Percentiles rank a stretch among this genome's conserved stretches.
phyloP scores from a whole-genome alignment of 805 yeast genomes.

The Pichia sporocuriosa region DNA sequence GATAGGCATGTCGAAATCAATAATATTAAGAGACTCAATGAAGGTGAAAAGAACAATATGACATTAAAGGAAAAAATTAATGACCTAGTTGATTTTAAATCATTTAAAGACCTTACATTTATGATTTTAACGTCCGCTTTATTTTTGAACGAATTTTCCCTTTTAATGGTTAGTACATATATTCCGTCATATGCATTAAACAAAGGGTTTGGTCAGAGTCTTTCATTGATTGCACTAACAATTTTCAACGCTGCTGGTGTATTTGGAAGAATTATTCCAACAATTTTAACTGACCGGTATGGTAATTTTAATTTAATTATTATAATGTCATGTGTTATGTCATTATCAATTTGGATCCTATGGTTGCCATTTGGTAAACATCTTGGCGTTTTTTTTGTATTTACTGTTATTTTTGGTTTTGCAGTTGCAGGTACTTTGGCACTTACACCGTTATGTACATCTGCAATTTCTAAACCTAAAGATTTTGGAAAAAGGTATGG shows the following conservation, averaged over 20 bases:
- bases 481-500: slow-evolving; percentile 70
- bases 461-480: slow-evolving; percentile 53
- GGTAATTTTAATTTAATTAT: slow-evolving; percentile 40
- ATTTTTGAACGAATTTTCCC: slow-evolving; percentile 44
- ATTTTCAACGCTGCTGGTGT: slow-evolving; percentile 39
- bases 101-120: slow-evolving; percentile 38
- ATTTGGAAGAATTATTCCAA: slow-evolving; percentile 41
- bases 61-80: slow-evolving; percentile 15
- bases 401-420: slow-evolving; percentile 51
- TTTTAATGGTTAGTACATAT: slow-evolving; percentile 47
- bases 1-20: slow-evolving; percentile 24
- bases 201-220: slow-evolving; percentile 39
- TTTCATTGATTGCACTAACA: slow-evolving; percentile 38
- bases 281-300: slow-evolving; percentile 36
- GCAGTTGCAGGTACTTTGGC: slow-evolving; percentile 56
- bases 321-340: slow-evolving; percentile 33
- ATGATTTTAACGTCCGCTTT: slow-evolving; percentile 35
- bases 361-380: slow-evolving; percentile 61
- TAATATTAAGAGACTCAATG: slow-evolving; percentile 11
- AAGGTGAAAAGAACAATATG: background rate
- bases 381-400: slow-evolving; percentile 39
- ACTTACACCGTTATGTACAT: slow-evolving; percentile 63
- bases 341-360: slow-evolving; percentile 38
- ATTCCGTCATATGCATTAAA: slow-evolving; percentile 50
- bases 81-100: slow-evolving; percentile 32